Conservation (phyloP, 352 stramenopile genomes). For the Phytophthora multivora region DNA sequence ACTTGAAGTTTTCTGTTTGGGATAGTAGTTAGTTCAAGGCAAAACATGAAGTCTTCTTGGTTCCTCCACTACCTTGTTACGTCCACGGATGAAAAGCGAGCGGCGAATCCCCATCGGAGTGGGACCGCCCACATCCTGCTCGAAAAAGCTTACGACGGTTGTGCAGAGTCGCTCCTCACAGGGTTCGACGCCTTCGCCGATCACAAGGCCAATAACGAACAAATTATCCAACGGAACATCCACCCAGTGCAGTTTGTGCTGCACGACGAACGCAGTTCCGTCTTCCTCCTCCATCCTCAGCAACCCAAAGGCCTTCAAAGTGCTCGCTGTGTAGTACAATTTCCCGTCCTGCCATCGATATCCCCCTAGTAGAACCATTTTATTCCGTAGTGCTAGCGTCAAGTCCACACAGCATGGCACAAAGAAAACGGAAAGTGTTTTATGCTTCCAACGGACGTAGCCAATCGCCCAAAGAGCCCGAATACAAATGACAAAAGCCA, state of each 20-base stretch:
- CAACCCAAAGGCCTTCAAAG: conserved; percentile 10
- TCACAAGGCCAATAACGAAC: conserved; percentile 1
- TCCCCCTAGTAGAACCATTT: neutral
- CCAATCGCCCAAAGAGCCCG: neutral
- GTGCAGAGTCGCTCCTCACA: neutral
- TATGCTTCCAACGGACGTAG: neutral
- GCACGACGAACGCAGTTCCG: conserved; percentile 5
- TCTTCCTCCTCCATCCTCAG: conserved; percentile 5
- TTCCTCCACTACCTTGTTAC: neutral
- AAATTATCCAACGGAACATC: conserved; percentile 3
- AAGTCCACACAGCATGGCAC: neutral
- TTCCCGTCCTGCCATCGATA: neutral
- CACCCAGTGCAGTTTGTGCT: conserved; percentile 10
- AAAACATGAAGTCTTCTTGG: too few relatives aligned
- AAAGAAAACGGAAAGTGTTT: neutral
- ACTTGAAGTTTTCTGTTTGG: too few relatives aligned
- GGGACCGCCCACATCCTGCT: neutral
- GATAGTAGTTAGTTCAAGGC: too few relatives aligned
- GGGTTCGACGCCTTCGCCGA: neutral
- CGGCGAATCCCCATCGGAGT: neutral
- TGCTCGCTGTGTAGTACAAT: conserved; percentile 2
- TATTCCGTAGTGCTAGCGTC: neutral
- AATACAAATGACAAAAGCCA: neutral
- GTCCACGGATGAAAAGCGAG: neutral
- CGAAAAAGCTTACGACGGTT: conserved; percentile 1